These are phyloP conservation scores for Conoideocrella luteorostrata DNA, from an alignment of 2,329 filamentous ascomycete species.

Conservation along the genomic window DNA sequence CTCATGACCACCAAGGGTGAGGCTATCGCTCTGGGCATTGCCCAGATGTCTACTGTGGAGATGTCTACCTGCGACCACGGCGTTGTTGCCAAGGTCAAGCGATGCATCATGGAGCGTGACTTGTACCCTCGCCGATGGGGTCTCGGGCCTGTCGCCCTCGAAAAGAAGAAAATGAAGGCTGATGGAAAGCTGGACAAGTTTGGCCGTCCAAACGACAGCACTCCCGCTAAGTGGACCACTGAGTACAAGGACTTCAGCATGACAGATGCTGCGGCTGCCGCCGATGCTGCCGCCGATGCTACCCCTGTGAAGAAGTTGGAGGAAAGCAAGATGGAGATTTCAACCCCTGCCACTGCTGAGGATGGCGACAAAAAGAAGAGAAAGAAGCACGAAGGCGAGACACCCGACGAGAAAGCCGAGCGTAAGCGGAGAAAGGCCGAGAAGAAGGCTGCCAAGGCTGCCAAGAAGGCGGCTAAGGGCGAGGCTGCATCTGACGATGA, in stretches of 20 bases:
- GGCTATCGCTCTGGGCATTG: conserved; percentile 92
- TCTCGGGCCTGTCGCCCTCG: conserved; percentile 80
- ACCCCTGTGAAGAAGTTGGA: conserved; percentile 24
- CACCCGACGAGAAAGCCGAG: conserved; percentile 59
- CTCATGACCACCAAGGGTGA: conserved; percentile 99
- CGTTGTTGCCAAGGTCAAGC: conserved; percentile 97
- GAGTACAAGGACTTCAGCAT: conserved; percentile 88
- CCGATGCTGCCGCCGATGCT: conserved; percentile 35
- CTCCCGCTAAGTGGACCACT: conserved; percentile 84
- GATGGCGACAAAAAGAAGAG: conserved; percentile 59
- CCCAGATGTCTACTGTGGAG: conserved; percentile 97
- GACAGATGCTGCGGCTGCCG: conserved; percentile 38
- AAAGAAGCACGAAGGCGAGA: conserved; percentile 79
- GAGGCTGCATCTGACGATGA: conserved; percentile 44
- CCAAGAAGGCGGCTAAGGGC: conserved; percentile 48
- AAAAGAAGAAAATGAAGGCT: conserved; percentile 99
- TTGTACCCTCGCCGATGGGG: conserved; percentile 96
- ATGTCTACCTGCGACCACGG: conserved; percentile 96
- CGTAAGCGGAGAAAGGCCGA: conserved; percentile 54
- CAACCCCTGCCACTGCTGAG: conserved; percentile 35
- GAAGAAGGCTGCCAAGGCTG: conserved; percentile 52
- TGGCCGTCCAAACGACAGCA: conserved; percentile 85
- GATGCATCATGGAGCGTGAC: conserved; percentile 99
- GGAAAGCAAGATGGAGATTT: conserved; percentile 29
- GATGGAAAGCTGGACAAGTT: conserved; percentile 98